Base-by-base conservation (phyloP, 2,329 filamentous ascomycete genomes). In the Trichothecium roseum region DNA sequence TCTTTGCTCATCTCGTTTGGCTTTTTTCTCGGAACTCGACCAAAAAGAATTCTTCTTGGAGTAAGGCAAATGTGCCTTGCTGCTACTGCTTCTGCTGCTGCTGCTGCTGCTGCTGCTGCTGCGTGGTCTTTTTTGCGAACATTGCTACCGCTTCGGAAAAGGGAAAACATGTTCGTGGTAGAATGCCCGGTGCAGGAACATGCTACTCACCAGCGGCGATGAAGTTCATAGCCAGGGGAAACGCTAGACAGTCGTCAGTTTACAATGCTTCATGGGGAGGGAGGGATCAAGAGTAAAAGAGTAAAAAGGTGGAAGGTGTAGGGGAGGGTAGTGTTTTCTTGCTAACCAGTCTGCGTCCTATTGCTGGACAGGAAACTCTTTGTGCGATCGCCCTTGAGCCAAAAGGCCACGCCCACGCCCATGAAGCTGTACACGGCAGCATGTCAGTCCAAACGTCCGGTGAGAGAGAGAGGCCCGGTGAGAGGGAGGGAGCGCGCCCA, bases 171-270 rank as follows among this genome's bases (percentile, higher is more conserved):
- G 12, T 32, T 7, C 12, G 16, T 24, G 31, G 16, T 33, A 18
- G 31, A 37, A 32, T 42, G 45, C 41, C 40, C 42, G 17, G 16
- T n/a, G n/a, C n/a, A n/a, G n/a, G n/a, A n/a, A 52, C 53, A 55
- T 56, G 59, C 59, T 62, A 89, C 84, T 89, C 78, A 91, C 84
- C 83, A 67, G 84, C 85, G 59, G 84, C 84, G 65, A 91, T 84
- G 67, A 91, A 91, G 65, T 91, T 91, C 55, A 91, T 69, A 58
- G 84, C 83, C 60, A 91, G 66, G 48, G 84, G 84, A 45, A 86
- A 64, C 45, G 81, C 84, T 91, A 50, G 42, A 36, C 46, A 64
- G 57, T 46, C 36, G 32, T 22, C 18, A 20, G 5, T 15, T 29
- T 26, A 17, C 15, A 10, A 24, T 24, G 20, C 20, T 24, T 24